These are phyloP conservation scores for Candida vaughaniae DNA, from an alignment of 805 yeast species.

Conservation along the genomic window DNA sequence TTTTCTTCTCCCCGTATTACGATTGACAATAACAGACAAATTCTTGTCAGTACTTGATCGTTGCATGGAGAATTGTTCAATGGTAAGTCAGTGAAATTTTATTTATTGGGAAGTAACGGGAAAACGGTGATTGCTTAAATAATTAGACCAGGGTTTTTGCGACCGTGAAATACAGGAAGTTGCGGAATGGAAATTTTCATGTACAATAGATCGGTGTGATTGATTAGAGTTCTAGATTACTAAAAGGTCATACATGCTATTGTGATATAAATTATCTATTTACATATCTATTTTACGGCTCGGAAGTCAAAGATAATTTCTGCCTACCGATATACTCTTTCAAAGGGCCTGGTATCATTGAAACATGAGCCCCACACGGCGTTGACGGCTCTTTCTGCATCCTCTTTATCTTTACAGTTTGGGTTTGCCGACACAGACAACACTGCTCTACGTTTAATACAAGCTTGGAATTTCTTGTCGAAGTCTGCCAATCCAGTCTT, in stretches of 20 bases:
- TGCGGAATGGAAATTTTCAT: no score
- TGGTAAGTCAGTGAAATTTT: no score
- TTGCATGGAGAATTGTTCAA: slow-evolving; percentile 11
- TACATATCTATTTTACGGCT: no score
- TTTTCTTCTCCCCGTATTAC: slow-evolving; percentile 18
- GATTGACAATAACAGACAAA: slow-evolving; percentile 16
- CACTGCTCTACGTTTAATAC: slow-evolving; percentile 86
- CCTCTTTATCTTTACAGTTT: slow-evolving; percentile 64
- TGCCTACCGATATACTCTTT: slow-evolving; percentile 78
- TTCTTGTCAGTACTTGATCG: slow-evolving; percentile 15
- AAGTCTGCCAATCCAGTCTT: slow-evolving; percentile 53
- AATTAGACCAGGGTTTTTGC: no score
- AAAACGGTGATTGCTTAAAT: no score
- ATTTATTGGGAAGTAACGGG: no score
- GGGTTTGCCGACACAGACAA: slow-evolving; percentile 87
- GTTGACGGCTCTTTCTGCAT: slow-evolving; percentile 77
- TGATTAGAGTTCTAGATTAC: no score
- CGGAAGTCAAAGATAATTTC: no score
- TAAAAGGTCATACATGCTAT: no score
- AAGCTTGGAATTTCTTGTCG: slow-evolving; percentile 82
- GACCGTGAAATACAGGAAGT: no score
- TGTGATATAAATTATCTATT: no score
- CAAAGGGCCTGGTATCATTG: slow-evolving; percentile 94
- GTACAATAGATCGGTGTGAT: no score
- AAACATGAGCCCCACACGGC: slow-evolving; percentile 93